Evolutionary conservation across 2,329 filamentous ascomycete species (phyloP).

Genomic region (Cladophialophora exuberans): DNA sequence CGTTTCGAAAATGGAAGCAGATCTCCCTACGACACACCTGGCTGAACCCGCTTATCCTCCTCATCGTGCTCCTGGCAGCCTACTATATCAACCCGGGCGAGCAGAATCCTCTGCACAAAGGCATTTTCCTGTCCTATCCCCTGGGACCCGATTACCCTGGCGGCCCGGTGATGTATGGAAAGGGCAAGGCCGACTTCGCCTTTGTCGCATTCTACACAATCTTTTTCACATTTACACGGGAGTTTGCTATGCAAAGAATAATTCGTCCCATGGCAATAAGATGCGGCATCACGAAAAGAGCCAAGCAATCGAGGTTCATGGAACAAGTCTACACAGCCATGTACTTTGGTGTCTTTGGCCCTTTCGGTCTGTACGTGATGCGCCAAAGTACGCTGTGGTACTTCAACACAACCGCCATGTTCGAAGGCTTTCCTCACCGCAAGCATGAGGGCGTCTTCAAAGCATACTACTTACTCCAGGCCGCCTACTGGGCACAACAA

Average conservation of each 20-base stretch:
- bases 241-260: conserved; percentile 87
- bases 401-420: conserved; percentile 84
- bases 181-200: conserved; percentile 75
- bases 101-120: conserved; percentile 72
- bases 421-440: conserved; percentile 77
- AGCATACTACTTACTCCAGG: conserved; percentile 88
- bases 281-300: conserved; percentile 66
- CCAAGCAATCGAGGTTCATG: conserved; percentile 85
- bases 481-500: conserved; percentile 88
- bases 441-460: conserved; percentile 78
- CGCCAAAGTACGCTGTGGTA: conserved; percentile 72
- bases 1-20: conserved; percentile 48
- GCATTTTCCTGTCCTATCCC: conserved; percentile 83
- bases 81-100: conserved; percentile 73
- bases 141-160: conserved; percentile 56
- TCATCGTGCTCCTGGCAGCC: conserved; percentile 61
- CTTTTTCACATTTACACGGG: conserved; percentile 82
- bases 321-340: conserved; percentile 87
- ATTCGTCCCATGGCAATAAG: conserved; percentile 71
- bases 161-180: conserved; percentile 70
- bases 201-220: conserved; percentile 84
- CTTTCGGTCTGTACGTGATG: conserved; percentile 84
- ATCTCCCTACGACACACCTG: conserved; percentile 51
- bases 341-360: conserved; percentile 79
- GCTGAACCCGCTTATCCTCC: conserved; percentile 68